phyloP scores from a whole-genome alignment of 352 stramenopile species.

The Globisporangium nodosum region DNA sequence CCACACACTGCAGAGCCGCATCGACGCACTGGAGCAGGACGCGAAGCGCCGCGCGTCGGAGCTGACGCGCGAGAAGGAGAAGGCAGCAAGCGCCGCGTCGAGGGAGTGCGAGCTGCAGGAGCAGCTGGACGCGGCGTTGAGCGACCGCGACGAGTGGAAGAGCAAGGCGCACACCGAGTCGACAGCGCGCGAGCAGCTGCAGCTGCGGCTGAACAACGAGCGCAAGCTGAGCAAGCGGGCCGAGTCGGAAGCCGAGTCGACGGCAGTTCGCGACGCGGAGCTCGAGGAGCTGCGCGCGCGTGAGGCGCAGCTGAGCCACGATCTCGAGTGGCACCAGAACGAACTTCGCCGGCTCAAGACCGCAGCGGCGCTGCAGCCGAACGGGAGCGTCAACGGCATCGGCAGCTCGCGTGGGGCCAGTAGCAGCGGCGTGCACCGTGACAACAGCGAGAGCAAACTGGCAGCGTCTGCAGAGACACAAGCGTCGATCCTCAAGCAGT shows the following conservation, averaged over 20 bases:
- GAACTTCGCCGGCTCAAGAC: slow-evolving; percentile 46
- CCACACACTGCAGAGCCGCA: slow-evolving; percentile 20
- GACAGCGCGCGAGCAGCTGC: slow-evolving; percentile 29
- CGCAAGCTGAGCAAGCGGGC: slow-evolving; percentile 4
- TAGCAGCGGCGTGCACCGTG: not conserved
- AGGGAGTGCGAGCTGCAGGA: slow-evolving; percentile 34
- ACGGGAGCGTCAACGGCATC: not conserved
- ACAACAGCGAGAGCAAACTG: slow-evolving; percentile 17
- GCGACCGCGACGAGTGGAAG: slow-evolving; percentile 48
- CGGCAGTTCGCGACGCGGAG: slow-evolving; percentile 17
- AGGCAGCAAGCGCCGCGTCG: slow-evolving; percentile 16
- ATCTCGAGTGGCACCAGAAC: slow-evolving; percentile 57
- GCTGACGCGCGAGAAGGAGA: slow-evolving; percentile 29
- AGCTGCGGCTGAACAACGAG: slow-evolving; percentile 21
- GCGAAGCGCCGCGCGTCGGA: slow-evolving; percentile 24
- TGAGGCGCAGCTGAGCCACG: slow-evolving; percentile 42
- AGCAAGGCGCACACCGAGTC: slow-evolving; percentile 30
- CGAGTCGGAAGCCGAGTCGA: slow-evolving; percentile 9
- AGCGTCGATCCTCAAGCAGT: slow-evolving; percentile 56
- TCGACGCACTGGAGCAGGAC: slow-evolving; percentile 33
- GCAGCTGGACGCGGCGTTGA: slow-evolving; percentile 34
- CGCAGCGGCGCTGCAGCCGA: not conserved
- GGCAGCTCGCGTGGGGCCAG: not conserved
- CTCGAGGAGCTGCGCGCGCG: slow-evolving; percentile 35
- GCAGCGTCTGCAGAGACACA: slow-evolving; percentile 23